Evolutionary conservation across 305 asterid genomes (phyloP).

Genomic region (Fraxinus platypoda): DNA sequence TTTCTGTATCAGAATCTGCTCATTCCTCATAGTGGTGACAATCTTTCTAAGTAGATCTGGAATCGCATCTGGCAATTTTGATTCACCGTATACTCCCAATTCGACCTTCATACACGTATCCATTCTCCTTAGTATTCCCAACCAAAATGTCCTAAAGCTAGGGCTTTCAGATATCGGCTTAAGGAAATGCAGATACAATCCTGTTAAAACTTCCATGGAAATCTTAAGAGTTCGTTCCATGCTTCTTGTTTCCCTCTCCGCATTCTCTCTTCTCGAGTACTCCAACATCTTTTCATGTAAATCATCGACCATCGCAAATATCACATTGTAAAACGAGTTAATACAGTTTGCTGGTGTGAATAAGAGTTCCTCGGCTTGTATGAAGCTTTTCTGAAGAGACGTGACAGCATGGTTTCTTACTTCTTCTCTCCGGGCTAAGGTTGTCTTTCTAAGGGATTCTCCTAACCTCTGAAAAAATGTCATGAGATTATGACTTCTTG

Average conservation of each 20-base stretch:
- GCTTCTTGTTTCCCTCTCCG: slow-evolving; percentile 82
- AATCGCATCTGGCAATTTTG: slow-evolving; percentile 50
- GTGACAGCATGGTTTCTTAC: slow-evolving; percentile 75
- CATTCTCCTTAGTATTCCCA: slow-evolving; percentile 77
- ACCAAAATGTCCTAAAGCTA: slow-evolving; percentile 72
- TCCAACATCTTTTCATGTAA: slow-evolving; percentile 86
- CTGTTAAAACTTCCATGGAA: slow-evolving; percentile 69
- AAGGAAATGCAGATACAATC: slow-evolving; percentile 59
- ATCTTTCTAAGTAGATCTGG: slow-evolving; percentile 63
- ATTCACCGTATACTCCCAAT: slow-evolving; percentile 68
- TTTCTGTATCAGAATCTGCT: slow-evolving; percentile 42
- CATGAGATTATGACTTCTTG: slow-evolving; percentile 49
- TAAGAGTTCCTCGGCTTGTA: slow-evolving; percentile 65
- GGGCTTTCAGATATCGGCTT: slow-evolving; percentile 71
- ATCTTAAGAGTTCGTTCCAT: slow-evolving; percentile 82
- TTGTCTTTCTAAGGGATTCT: slow-evolving; percentile 75
- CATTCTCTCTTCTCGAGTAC: slow-evolving; percentile 76
- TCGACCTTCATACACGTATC: slow-evolving; percentile 86
- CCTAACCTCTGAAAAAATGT: slow-evolving; percentile 72
- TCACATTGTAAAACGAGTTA: slow-evolving; percentile 61
- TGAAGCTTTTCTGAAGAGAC: slow-evolving; percentile 68
- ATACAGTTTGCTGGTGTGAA: slow-evolving; percentile 61
- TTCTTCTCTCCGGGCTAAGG: slow-evolving; percentile 86
- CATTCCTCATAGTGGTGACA: slow-evolving; percentile 65
- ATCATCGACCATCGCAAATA: slow-evolving; percentile 87